phyloP scores from a whole-genome alignment of 2,329 filamentous ascomycete species.

The Zymoseptoria ardabiliae region DNA sequence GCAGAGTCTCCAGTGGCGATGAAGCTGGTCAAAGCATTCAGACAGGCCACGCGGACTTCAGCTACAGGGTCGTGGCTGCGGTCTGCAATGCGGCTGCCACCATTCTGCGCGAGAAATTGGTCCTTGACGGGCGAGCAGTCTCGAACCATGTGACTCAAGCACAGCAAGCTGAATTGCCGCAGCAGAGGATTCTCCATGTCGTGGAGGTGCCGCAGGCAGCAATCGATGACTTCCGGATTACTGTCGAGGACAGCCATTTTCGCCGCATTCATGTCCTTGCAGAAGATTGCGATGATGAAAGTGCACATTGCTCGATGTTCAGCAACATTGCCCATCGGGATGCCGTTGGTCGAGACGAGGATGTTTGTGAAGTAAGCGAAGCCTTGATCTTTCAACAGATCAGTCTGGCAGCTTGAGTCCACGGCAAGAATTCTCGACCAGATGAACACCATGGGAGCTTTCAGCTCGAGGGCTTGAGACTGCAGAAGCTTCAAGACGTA shows the following conservation, averaged over 20 bases:
- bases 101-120: conserved; percentile 83
- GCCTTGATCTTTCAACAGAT: conserved; percentile 92
- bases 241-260: conserved; percentile 85
- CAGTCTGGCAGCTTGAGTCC: conserved; percentile 85
- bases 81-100: conserved; percentile 71
- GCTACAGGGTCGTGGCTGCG: conserved; percentile 79
- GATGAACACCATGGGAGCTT: conserved; percentile 99
- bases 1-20: conserved; percentile 60
- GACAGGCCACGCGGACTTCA: conserved; percentile 87
- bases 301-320: conserved; percentile 99
- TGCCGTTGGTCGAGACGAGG: conserved; percentile 61
- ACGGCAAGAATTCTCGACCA: conserved; percentile 95
- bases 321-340: conserved; percentile 79
- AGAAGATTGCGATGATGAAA: conserved; percentile 95
- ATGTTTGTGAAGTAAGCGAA: conserved; percentile 96
- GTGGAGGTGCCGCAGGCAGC: conserved; percentile 73
- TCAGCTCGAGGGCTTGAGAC: conserved; percentile 87
- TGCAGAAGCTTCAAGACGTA: conserved; percentile 97
- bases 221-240: conserved; percentile 81
- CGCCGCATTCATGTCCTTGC: conserved; percentile 86
- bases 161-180: conserved; percentile 91
- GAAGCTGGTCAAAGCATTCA: conserved; percentile 90
- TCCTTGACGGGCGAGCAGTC: conserved; percentile 91
- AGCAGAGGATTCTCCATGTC: conserved; percentile 83
- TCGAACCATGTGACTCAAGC: conserved; percentile 89